Evolutionary conservation across 768 basidiomycete genomes (phyloP), one percentile per base, ranked within the genome.

Genomic region (Lentinula sp.): DNA sequence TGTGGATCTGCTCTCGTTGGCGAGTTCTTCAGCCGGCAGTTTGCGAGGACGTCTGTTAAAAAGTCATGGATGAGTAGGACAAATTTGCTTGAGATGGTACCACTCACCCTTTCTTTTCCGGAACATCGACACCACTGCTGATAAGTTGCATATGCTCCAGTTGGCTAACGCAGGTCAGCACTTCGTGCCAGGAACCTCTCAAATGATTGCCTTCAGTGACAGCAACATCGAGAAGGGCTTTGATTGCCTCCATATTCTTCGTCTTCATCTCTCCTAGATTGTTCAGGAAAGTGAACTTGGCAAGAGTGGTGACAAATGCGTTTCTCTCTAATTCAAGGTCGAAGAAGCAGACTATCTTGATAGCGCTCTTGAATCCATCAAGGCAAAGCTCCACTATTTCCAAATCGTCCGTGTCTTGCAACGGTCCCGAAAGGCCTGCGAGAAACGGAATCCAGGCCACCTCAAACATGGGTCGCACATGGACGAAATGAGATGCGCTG

Each of bases 181-280:
- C 93, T 66, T 99, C 97, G 66, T 89, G 88, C 97, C 97, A 99
- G 18, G 91, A 94, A 1, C 88, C 89, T 76, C 95, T 97, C 63
- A 99, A 81, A 70, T 93, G 88, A 71, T 97, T 98, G 62, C 97
- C 97, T 70, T 99, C 95, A n/a, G 85, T 89, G 43, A 96, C 89
- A 15, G 97, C 96, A 48, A 99, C 86, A 68, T 98, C 97, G 10
- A 99, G 77, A 56, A 99, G 79, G 2, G 93, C 76, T 74, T 98
- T 98, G 76, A 99, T 98, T 5, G 96, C 97, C 70, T 98, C 97
- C 86, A 99, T 97, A 70, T 98, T 98, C 79, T 98, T 98, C 37
- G 93, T 82, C 75, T 94, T 95, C 97, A 99, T 99, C 78, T 98
- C 97, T 59, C 95, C 94, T 4, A 98, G 76, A 69, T 99, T 98